phyloP scores from a whole-genome alignment of 2,329 filamentous ascomycete genomes.

The Rugonectria rugulosa region DNA sequence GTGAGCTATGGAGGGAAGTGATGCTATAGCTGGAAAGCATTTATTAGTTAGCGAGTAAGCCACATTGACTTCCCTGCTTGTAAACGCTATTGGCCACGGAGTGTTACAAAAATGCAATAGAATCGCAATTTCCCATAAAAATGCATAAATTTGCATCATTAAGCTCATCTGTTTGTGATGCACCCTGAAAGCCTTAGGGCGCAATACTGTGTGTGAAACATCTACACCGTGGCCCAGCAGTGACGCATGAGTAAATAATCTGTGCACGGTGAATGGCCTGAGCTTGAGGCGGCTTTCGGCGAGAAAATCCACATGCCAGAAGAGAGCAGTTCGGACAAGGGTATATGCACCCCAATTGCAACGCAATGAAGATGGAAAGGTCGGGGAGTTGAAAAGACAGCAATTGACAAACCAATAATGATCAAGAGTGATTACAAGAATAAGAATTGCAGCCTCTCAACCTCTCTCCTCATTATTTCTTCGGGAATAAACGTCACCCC shows the following conservation, averaged over 20 bases:
- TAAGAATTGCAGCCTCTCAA: not conserved
- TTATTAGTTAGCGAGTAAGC: no score
- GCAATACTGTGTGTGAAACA: no score
- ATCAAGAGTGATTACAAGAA: not conserved
- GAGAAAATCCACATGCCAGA: not conserved
- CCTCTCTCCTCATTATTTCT: slow-evolving; percentile 6
- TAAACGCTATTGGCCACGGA: no score
- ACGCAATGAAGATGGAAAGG: not conserved
- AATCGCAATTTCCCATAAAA: no score
- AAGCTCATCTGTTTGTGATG: no score
- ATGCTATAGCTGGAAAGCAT: no score
- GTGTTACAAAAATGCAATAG: no score
- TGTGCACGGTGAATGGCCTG: not conserved
- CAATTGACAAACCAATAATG: not conserved
- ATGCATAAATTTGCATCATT: no score
- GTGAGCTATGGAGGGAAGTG: no score
- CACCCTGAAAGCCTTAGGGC: no score
- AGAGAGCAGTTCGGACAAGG: not conserved
- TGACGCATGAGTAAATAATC: not conserved
- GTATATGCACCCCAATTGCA: not conserved
- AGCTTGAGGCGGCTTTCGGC: slow-evolving; percentile 1
- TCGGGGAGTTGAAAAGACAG: not conserved
- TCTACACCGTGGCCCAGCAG: no score
- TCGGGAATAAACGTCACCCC: slow-evolving; percentile 14
- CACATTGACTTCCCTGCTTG: no score